Conservation (phyloP, 106 monocot genomes). For the Dendrobium huoshanense region DNA sequence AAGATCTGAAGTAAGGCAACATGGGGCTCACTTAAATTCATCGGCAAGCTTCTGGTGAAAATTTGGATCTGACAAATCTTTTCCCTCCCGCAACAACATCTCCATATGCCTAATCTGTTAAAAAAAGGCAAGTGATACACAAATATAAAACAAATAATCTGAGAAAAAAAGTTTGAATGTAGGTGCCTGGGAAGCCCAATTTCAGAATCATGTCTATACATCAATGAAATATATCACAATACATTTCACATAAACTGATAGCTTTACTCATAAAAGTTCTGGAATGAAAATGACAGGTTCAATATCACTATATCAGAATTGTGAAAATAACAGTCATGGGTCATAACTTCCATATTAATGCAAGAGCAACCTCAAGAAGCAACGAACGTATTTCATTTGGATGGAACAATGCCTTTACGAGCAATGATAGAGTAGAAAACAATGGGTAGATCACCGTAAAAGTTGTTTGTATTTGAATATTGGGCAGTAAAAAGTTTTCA, state of each 20-base stretch:
- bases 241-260: neutral
- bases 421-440: neutral
- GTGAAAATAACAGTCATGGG: neutral
- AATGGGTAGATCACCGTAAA: neutral
- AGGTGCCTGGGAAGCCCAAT: neutral
- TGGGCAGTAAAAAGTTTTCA: too few relatives aligned
- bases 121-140: neutral
- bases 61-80: constrained; percentile 4
- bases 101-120: constrained; percentile 7
- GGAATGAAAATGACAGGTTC: neutral
- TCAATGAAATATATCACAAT: neutral
- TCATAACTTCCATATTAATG: neutral
- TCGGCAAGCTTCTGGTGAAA: constrained; percentile 7
- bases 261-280: neutral
- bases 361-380: neutral
- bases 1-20: neutral
- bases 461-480: too few relatives aligned
- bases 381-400: neutral
- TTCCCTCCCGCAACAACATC: neutral
- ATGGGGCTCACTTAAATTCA: constrained; percentile 10
- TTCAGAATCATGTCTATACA: neutral
- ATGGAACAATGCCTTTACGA: neutral
- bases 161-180: neutral
- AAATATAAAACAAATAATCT: neutral
- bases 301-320: neutral